These are phyloP conservation scores for Lyophyllum decastes DNA, from an alignment of 768 basidiomycete genomes.

Conservation along the genomic window DNA sequence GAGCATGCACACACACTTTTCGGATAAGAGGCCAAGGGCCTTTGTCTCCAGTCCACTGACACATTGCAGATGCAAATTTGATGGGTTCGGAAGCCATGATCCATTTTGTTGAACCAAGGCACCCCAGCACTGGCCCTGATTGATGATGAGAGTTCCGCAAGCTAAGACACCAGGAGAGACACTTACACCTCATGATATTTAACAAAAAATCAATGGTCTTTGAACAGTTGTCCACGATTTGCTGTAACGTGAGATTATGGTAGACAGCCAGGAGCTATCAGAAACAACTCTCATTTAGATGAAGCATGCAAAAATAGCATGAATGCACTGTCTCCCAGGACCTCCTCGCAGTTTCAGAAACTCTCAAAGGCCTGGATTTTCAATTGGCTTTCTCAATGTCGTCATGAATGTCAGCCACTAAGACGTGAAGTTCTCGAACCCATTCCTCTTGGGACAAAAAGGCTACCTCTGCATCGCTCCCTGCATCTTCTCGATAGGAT, in stretches of 20 bases:
- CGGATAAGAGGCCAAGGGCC: conserved; percentile 8
- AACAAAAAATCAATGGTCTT: neutral
- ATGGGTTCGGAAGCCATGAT: neutral
- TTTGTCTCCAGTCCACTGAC: neutral
- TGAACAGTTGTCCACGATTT: neutral
- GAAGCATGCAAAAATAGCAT: no score
- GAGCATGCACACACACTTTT: neutral
- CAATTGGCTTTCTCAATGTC: neutral
- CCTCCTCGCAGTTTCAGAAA: neutral
- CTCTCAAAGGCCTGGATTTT: no score
- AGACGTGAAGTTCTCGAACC: neutral
- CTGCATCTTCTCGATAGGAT: neutral
- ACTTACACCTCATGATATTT: neutral
- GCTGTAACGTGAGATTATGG: neutral
- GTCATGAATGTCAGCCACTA: neutral
- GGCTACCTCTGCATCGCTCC: neutral
- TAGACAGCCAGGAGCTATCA: neutral
- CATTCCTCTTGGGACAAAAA: neutral
- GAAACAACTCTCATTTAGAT: no score
- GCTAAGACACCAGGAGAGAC: no score
- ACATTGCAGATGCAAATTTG: neutral
- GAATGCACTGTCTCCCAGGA: neutral
- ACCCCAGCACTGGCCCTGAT: conserved; percentile 1
- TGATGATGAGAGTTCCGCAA: no score
- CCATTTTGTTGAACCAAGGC: neutral